phyloP scores from a whole-genome alignment of 805 yeast species.

The Geotrichum ghanense region DNA sequence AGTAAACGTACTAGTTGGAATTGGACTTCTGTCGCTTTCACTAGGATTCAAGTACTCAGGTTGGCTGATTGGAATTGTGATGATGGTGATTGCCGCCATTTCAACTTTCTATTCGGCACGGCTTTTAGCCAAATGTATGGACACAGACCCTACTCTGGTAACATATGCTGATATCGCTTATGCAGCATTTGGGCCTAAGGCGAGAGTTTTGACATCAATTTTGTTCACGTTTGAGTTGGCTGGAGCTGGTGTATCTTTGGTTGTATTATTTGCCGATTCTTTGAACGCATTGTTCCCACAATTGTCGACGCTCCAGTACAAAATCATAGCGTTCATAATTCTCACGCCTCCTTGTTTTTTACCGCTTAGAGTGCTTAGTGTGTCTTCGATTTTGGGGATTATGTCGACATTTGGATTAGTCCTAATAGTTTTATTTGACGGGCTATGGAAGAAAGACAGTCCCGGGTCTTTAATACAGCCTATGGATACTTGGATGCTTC shows the following conservation, averaged over 20 bases:
- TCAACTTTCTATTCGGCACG: conserved; percentile 71
- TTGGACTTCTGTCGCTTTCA: conserved; percentile 56
- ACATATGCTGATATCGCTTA: conserved; percentile 85
- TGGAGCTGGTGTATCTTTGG: conserved; percentile 73
- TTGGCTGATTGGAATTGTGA: conserved; percentile 45
- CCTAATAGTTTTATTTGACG: conserved; percentile 45
- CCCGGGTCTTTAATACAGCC: conserved; percentile 69
- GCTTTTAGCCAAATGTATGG: conserved; percentile 62
- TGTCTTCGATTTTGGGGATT: conserved; percentile 61
- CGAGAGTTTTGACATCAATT: conserved; percentile 60
- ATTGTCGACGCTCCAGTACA: conserved; percentile 44
- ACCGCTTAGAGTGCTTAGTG: conserved; percentile 62
- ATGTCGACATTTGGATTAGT: conserved; percentile 58
- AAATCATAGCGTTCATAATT: conserved; percentile 43
- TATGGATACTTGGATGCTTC: conserved; percentile 59
- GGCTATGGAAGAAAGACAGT: conserved; percentile 42
- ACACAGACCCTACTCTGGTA: conserved; percentile 66
- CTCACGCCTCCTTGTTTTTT: conserved; percentile 75
- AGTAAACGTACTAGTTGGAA: conserved; percentile 55
- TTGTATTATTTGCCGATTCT: conserved; percentile 79
- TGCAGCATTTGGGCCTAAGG: conserved; percentile 71
- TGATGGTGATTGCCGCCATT: conserved; percentile 49
- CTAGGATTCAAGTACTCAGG: conserved; percentile 56
- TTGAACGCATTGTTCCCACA: conserved; percentile 54
- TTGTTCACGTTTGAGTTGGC: conserved; percentile 66